phyloP scores from a whole-genome alignment of 2,329 filamentous ascomycete species.

The Elsinoe perseae region DNA sequence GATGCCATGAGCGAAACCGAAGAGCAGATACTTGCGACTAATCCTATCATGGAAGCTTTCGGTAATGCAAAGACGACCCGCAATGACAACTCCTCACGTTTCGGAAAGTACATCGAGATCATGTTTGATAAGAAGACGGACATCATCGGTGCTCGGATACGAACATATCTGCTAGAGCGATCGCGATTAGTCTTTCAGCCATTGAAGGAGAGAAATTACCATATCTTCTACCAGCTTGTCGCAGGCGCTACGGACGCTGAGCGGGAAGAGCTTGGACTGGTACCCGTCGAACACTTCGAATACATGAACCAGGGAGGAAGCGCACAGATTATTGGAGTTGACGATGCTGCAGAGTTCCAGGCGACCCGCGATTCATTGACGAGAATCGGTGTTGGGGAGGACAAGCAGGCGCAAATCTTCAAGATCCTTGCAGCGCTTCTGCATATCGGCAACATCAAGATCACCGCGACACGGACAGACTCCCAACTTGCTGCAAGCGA shows the following conservation, averaged over 20 bases:
- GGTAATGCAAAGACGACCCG: slow-evolving; percentile 99
- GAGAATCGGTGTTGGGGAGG: slow-evolving; percentile 72
- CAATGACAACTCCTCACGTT: slow-evolving; percentile 98
- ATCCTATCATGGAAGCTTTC: slow-evolving; percentile 99
- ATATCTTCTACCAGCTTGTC: slow-evolving; percentile 96
- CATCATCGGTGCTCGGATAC: slow-evolving; percentile 95
- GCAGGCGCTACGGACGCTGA: slow-evolving; percentile 83
- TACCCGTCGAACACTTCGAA: slow-evolving; percentile 83
- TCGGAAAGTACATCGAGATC: slow-evolving; percentile 99
- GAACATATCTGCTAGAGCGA: slow-evolving; percentile 89
- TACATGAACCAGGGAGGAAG: slow-evolving; percentile 94
- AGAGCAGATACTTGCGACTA: slow-evolving; percentile 95
- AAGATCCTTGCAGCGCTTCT: slow-evolving; percentile 80
- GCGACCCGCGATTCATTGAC: slow-evolving; percentile 78
- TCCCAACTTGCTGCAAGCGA: slow-evolving; percentile 75
- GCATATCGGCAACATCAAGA: slow-evolving; percentile 94
- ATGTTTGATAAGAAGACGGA: slow-evolving; percentile 95
- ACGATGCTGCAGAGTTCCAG: slow-evolving; percentile 89
- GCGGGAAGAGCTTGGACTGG: slow-evolving; percentile 67
- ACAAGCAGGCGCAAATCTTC: slow-evolving; percentile 79
- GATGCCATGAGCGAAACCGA: slow-evolving; percentile 95
- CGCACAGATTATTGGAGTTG: slow-evolving; percentile 84
- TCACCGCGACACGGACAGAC: slow-evolving; percentile 80
- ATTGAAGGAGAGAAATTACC: slow-evolving; percentile 95
- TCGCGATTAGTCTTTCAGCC: slow-evolving; percentile 96